Conservation (phyloP, 257 asterid species). For the Plantago ovata region DNA sequence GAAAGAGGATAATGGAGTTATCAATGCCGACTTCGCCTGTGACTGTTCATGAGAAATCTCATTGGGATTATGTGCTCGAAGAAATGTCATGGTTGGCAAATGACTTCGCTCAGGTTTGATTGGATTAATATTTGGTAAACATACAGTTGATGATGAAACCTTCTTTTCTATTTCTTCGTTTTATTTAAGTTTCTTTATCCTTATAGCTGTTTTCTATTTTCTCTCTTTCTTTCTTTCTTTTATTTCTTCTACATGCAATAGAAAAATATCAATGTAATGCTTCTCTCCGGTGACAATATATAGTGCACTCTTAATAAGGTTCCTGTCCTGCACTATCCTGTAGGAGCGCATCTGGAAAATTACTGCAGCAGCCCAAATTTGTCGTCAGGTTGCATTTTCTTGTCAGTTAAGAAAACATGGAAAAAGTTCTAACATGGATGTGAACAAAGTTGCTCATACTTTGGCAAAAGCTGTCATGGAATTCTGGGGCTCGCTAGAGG, state of each 20-base stretch:
- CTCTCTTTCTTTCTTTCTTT: not conserved
- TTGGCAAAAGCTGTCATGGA: conserved; percentile 73
- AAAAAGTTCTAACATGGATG: conserved; percentile 36
- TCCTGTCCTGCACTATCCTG: conserved; percentile 16
- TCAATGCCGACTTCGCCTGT: conserved; percentile 38
- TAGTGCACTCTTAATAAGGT: conserved; percentile 12
- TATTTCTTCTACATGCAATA: not conserved
- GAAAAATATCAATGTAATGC: not conserved
- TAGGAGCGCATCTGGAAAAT: conserved; percentile 93
- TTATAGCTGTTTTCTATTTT: not conserved
- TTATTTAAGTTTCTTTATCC: no score
- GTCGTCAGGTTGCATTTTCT: conserved; percentile 49
- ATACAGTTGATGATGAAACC: not conserved
- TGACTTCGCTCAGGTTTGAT: conserved; percentile 94
- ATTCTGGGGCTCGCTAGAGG: conserved; percentile 85
- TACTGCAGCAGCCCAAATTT: conserved; percentile 61
- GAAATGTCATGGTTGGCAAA: conserved; percentile 99
- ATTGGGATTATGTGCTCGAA: conserved; percentile 91
- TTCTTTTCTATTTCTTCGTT: no score
- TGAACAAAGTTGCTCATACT: conserved; percentile 53
- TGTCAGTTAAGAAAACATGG: conserved; percentile 45
- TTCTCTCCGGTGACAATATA: not conserved
- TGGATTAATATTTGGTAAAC: conserved; percentile 13
- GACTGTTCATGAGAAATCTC: conserved; percentile 50
- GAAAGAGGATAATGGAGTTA: conserved; percentile 64